phyloP scores from a whole-genome alignment of 108 stramenopile species.

The Phaeodactylum tricornutum region DNA sequence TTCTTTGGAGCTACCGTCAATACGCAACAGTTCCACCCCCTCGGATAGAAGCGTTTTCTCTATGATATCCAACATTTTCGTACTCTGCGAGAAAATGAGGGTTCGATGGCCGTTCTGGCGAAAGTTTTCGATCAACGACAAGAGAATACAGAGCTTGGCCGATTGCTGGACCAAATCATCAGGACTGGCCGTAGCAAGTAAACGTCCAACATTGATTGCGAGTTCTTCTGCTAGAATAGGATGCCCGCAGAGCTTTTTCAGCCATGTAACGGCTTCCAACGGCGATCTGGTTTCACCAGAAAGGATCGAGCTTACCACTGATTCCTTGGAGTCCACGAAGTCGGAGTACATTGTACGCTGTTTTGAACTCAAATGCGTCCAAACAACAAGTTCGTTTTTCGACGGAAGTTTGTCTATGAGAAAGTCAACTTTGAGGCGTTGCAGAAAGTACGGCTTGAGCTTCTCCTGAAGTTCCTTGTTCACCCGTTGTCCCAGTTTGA shows the following conservation, averaged over 20 bases:
- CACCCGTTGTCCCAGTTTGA: slow-evolving; percentile 57
- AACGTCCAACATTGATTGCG: slow-evolving; percentile 2
- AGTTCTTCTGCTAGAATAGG: slow-evolving; percentile 44
- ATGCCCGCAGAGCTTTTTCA: slow-evolving; percentile 77
- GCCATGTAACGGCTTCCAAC: slow-evolving; percentile 51
- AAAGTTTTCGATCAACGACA: slow-evolving; percentile 45
- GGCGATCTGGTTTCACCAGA: slow-evolving; percentile 35
- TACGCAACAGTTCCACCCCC: slow-evolving; percentile 32
- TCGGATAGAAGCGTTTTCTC: slow-evolving; percentile 22
- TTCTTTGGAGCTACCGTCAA: slow-evolving; percentile 88
- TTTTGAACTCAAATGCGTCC: slow-evolving; percentile 62
- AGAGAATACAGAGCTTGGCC: slow-evolving; percentile 68
- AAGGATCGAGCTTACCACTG: slow-evolving; percentile 31
- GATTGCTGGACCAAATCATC: slow-evolving; percentile 33
- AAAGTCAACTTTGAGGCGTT: slow-evolving; percentile 78
- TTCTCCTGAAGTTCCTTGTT: slow-evolving; percentile 59
- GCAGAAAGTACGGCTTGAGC: slow-evolving; percentile 81
- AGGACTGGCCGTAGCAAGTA: neutral
- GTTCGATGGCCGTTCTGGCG: slow-evolving; percentile 64
- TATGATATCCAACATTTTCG: slow-evolving; percentile 87
- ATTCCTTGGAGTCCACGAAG: slow-evolving; percentile 59
- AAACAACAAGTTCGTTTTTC: slow-evolving; percentile 92
- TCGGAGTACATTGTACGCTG: slow-evolving; percentile 78
- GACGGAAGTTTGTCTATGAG: slow-evolving; percentile 72
- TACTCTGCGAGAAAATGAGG: slow-evolving; percentile 89